Conservation (phyloP, 2,329 filamentous ascomycete genomes). For the Fusarium sp. region DNA sequence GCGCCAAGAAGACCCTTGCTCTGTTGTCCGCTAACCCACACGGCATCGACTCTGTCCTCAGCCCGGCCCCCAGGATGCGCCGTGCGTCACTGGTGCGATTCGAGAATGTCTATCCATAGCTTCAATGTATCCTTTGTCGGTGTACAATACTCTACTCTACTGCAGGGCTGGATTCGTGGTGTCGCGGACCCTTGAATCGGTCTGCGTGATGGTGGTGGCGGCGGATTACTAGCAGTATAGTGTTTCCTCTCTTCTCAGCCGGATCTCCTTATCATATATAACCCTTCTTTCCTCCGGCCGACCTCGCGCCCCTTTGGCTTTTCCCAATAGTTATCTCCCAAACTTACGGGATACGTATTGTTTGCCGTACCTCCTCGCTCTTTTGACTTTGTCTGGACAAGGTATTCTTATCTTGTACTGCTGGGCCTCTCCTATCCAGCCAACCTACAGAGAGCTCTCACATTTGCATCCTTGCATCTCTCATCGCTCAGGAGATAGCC, state of each 20-base stretch:
- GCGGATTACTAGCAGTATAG: conserved; percentile 21
- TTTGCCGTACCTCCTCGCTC: background rate
- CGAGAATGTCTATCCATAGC: conserved; percentile 23
- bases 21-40: conserved; percentile 26
- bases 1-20: conserved; percentile 28
- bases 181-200: conserved; percentile 8
- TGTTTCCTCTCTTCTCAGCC: background rate
- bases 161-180: conserved; percentile 16
- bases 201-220: conserved; percentile 23
- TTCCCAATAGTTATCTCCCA: background rate
- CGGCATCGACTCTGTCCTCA: conserved; percentile 7
- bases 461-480: background rate
- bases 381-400: background rate
- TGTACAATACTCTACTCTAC: conserved; percentile 1
- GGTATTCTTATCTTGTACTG: background rate
- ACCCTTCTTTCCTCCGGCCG: conserved; percentile 16
- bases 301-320: conserved; percentile 4
- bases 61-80: conserved; percentile 21
- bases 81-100: conserved; percentile 32
- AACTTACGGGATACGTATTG: conserved; percentile 9
- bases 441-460: background rate
- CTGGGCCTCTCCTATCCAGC: background rate
- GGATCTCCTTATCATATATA: conserved; percentile 27
- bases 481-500: background rate
- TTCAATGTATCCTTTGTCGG: conserved; percentile 25